Conservation (phyloP, 1,284 basidiomycete genomes). For the Trichosporon asahii region DNA sequence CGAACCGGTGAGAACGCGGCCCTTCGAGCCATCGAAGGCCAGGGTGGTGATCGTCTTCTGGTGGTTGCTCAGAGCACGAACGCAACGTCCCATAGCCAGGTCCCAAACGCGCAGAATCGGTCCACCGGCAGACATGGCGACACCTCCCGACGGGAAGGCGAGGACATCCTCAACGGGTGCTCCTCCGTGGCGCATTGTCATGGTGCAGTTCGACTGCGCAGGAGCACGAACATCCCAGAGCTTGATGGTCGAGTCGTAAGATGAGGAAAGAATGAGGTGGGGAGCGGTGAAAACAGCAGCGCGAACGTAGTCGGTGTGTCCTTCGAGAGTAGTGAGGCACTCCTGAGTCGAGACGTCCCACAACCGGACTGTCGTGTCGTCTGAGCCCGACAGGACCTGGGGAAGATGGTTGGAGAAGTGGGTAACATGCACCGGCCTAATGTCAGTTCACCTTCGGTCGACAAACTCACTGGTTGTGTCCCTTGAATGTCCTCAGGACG, state of each 20-base stretch:
- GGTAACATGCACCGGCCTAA: slow-evolving; percentile 80
- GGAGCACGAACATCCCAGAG: slow-evolving; percentile 74
- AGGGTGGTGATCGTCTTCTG: slow-evolving; percentile 95
- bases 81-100: slow-evolving; percentile 82
- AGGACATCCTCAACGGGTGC: slow-evolving; percentile 87
- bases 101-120: slow-evolving; percentile 96
- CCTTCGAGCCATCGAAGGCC: slow-evolving; percentile 65
- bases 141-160: slow-evolving; percentile 86
- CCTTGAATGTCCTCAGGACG: slow-evolving; percentile 84
- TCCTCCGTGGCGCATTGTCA: slow-evolving; percentile 67
- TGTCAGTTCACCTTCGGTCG: not conserved
- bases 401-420: slow-evolving; percentile 83
- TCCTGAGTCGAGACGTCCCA: slow-evolving; percentile 95
- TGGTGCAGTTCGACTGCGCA: slow-evolving; percentile 54
- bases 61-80: slow-evolving; percentile 88
- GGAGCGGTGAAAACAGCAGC: slow-evolving; percentile 83
- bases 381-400: slow-evolving; percentile 88
- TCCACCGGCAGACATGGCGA: slow-evolving; percentile 81
- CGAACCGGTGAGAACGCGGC: slow-evolving; percentile 78
- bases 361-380: slow-evolving; percentile 88
- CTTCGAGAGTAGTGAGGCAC: slow-evolving; percentile 70
- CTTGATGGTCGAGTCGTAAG: slow-evolving; percentile 88
- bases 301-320: slow-evolving; percentile 93
- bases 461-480: slow-evolving; percentile 70
- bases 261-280: slow-evolving; percentile 82